These are phyloP conservation scores for Nicotiana otophora DNA, from an alignment of 257 asterid genomes.

Conservation along the genomic window DNA sequence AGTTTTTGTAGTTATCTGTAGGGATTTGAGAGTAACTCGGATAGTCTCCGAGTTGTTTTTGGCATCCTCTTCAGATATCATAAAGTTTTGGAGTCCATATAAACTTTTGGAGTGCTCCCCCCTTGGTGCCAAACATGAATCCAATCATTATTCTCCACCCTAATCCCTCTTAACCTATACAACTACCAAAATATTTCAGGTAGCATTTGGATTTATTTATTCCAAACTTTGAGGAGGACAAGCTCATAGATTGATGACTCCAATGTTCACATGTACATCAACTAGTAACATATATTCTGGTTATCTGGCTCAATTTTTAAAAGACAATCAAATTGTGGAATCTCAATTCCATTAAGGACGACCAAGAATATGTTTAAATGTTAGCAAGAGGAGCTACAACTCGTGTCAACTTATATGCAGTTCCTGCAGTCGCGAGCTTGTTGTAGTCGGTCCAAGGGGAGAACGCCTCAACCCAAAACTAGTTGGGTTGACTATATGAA, in stretches of 20 bases:
- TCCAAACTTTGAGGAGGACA: background rate
- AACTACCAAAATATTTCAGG: background rate
- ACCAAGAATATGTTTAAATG: background rate
- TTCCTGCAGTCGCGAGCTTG: too few relatives aligned
- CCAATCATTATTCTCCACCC: background rate
- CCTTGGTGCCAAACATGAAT: background rate
- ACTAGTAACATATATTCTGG: background rate
- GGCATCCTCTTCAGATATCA: background rate
- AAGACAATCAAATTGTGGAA: background rate
- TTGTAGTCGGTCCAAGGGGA: background rate
- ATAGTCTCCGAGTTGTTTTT: background rate
- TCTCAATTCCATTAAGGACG: background rate
- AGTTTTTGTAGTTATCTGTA: background rate
- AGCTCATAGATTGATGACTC: background rate
- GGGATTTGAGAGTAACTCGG: background rate
- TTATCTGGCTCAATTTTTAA: background rate
- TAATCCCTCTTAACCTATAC: background rate
- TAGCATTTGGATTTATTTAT: background rate
- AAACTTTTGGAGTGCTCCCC: background rate
- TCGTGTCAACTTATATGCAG: background rate
- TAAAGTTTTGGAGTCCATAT: background rate
- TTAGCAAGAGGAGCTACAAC: background rate
- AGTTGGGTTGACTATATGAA: background rate
- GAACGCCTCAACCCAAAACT: background rate
- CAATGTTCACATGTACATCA: background rate